Evolutionary conservation across 164 flowering plant genomes (phyloP), one percentile per base, ranked within the genome.

Genomic region (Piper longum): DNA sequence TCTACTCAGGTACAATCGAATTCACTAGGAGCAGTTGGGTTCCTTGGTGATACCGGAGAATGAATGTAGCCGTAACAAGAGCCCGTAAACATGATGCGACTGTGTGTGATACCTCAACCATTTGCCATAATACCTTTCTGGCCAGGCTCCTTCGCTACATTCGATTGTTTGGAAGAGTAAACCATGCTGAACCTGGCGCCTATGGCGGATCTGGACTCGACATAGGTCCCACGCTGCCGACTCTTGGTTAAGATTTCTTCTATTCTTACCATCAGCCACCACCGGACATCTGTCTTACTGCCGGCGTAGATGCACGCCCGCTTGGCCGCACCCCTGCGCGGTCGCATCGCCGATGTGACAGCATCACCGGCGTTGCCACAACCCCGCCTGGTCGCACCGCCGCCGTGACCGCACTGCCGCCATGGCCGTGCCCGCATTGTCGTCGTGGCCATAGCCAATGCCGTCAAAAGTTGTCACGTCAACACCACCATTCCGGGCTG

Each of bases 41-140:
- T 91, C 75, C 71, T 88, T 43, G 98, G 98, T 41, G 98, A 91
- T 62, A 84, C 62, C 73, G 97, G 72, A 70, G 98, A 54, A 91
- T 88, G 90, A 91, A 91, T 70, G 98, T 91, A 4, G 98, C 98
- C 57, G 81, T 88, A 70, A 91, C 98, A 63, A 82, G 98, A 73
- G 96, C 96, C 56, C 80, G 98, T 39, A 91, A 88, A 67, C 98
- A 88, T 72, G 85, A 88, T 42, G 87, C 95, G 1, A 77, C 86
- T 43, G 79, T 88, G 8, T 88, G 97, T 67, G 97, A 91, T 71
- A 88, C 91, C 80, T 91, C 95, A 7, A 91, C 95, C 8, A 88
- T 91, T 70, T 86, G 97, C 81, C 97, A 91, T 67, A 86, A 88
- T 78, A 78, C 90, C 26, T 88, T 85, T 75, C 76, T 91, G 63